phyloP scores from a whole-genome alignment of 2,329 filamentous ascomycete species.

The Hymenoscyphus repandus region DNA sequence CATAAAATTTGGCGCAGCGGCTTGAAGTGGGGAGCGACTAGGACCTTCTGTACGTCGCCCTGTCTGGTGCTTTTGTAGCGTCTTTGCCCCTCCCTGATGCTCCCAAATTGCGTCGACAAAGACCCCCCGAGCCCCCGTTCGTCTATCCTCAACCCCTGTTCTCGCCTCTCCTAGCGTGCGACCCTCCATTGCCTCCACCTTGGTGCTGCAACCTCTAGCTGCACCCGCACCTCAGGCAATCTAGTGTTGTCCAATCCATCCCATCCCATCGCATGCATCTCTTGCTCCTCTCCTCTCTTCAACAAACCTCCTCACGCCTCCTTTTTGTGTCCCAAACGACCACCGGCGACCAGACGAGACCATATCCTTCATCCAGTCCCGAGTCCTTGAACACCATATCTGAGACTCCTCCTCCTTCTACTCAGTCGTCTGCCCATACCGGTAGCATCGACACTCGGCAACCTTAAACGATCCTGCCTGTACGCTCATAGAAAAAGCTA shows the following conservation, averaged over 20 bases:
- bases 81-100: neutral
- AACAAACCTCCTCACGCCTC: conserved; percentile 1
- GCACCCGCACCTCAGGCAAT: too few species aligned
- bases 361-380: conserved; percentile 1
- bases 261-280: neutral
- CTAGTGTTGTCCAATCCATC: neutral
- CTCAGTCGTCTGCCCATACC: neutral
- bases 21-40: conserved; percentile 2
- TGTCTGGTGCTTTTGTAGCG: neutral
- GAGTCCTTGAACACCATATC: too few species aligned
- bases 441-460: neutral
- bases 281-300: neutral
- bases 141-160: neutral
- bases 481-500: too few species aligned
- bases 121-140: neutral
- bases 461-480: too few species aligned
- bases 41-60: neutral
- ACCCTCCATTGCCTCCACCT: too few species aligned
- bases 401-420: neutral
- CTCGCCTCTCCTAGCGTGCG: neutral
- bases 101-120: too few species aligned
- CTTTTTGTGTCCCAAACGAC: neutral
- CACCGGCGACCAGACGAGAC: conserved; percentile 1
- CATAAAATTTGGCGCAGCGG: conserved; percentile 6
- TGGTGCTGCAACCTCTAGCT: too few species aligned